Conservation (phyloP, 768 basidiomycete genomes). For the Amanita subjunquillea region DNA sequence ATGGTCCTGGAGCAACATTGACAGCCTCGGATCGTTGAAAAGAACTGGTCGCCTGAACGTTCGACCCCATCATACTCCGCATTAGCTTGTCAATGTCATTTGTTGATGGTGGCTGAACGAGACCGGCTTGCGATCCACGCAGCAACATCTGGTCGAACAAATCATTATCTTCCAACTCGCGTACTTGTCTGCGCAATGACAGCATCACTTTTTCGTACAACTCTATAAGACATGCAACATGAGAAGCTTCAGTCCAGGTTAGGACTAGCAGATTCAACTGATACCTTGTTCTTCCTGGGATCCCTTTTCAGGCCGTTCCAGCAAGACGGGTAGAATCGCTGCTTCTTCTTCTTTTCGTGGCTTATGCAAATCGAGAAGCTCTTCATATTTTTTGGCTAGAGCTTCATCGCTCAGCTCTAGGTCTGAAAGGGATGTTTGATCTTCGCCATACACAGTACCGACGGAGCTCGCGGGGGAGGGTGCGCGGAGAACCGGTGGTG, state of each 20-base stretch:
- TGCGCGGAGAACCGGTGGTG: constrained; percentile 34
- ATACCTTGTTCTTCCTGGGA: constrained; percentile 25
- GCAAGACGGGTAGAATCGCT: constrained; percentile 28
- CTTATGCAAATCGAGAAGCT: constrained; percentile 24
- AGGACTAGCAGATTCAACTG: constrained; percentile 7
- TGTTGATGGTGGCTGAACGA: constrained; percentile 31
- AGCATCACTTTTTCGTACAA: constrained; percentile 26
- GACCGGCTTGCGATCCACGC: constrained; percentile 33
- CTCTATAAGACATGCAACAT: constrained; percentile 10
- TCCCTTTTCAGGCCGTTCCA: constrained; percentile 18
- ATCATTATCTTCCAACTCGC: constrained; percentile 35
- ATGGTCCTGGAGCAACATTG: background rate
- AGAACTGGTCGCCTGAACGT: background rate
- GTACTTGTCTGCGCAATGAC: constrained; percentile 25
- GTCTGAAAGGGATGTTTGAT: constrained; percentile 37
- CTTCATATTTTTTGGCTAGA: constrained; percentile 35
- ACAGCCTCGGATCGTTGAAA: background rate
- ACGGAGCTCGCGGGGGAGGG: constrained; percentile 45
- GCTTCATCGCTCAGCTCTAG: constrained; percentile 27
- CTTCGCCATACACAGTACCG: constrained; percentile 33
- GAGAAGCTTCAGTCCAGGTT: background rate
- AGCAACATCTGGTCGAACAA: constrained; percentile 36
- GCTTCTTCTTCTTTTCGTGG: constrained; percentile 29
- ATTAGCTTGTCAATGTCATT: constrained; percentile 39
- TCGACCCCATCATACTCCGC: constrained; percentile 39